phyloP scores from a whole-genome alignment of 2,329 filamentous ascomycete genomes.

The Fusarium nelsonii region DNA sequence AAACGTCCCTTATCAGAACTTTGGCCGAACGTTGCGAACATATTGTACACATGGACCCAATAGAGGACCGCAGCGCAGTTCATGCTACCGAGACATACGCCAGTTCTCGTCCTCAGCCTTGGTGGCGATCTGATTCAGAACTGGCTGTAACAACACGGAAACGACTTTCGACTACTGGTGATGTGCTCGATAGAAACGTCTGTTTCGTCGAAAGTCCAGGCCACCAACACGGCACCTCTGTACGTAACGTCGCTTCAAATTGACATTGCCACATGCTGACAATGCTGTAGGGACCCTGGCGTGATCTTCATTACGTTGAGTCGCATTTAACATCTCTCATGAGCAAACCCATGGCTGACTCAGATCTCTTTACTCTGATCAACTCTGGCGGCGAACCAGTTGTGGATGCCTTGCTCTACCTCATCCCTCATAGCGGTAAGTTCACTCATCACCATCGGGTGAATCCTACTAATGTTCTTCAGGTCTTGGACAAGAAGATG shows the following conservation, averaged over 20 bases:
- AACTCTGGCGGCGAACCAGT: constrained; percentile 85
- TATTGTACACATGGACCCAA: constrained; percentile 90
- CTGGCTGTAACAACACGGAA: constrained; percentile 68
- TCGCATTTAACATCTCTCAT: constrained; percentile 51
- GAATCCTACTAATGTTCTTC: constrained; percentile 28
- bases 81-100: constrained; percentile 77
- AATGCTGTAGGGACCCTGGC: constrained; percentile 67
- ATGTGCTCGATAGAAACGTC: constrained; percentile 88
- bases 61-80: constrained; percentile 53
- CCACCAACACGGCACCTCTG: constrained; percentile 65
- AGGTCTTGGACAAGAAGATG: constrained; percentile 62
- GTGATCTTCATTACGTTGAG: constrained; percentile 79
- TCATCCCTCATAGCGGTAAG: constrained; percentile 76
- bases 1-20: constrained; percentile 88
- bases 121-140: constrained; percentile 89
- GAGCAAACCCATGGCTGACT: constrained; percentile 72
- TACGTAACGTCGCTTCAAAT: constrained; percentile 53
- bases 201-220: constrained; percentile 92
- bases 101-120: constrained; percentile 85
- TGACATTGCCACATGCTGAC: constrained; percentile 48
- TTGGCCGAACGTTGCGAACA: constrained; percentile 89
- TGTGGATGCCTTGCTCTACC: constrained; percentile 87
- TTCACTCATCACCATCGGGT: not conserved
- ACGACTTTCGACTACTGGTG: constrained; percentile 75
- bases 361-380: constrained; percentile 80